Evolutionary conservation across 2,329 filamentous ascomycete genomes (phyloP), one percentile per base, ranked within the genome.

Genomic region (Cladosporium sp.): DNA sequence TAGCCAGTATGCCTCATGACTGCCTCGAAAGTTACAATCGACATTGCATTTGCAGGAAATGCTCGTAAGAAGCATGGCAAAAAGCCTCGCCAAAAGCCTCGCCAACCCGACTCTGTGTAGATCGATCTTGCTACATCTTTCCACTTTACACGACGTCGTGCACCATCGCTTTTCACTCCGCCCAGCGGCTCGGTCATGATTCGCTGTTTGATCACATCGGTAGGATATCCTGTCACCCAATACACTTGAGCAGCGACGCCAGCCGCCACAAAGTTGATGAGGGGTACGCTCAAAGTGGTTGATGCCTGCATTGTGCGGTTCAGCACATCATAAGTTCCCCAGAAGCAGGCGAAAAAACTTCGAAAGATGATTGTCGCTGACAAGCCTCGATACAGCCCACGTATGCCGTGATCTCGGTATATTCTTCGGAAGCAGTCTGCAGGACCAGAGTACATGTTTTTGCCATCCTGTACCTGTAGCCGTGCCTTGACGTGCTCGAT

Each of bases 311-410:
- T 77, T 59, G 80, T 75, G 22, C 84, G 80, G 5, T 90, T 89
- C 64, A 97, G 81, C 25, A 96, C 66, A 68, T 97, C 92, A 77
- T 99, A 99, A 24, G 86, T 89, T n/a, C 87, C 86, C 94, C 94
- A 99, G 93, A 92, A 97, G 78, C 88, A 94, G 81, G 96, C 97
- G 80, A 99, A 99, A 77, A 94, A 96, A 13, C 86, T 85, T 17
- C 94, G 84, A 77, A 97, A 97, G 50, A 97, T 74, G 49, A 97
- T 78, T 0, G 94, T 97, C 1, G 94, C 90, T 35, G 75, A 78
- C 13, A 97, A 80, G 0, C 94, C 94, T 70, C 91, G 91, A 73
- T 93, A 97, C 7, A 97, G 73, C 34, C 93, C 94, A 20, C 75
- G 70, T 2, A 97, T 67, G 45, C 94, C 94, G 72, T 97, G 91